Base-by-base conservation (phyloP, 768 basidiomycete species). In the Suillus spraguei region DNA sequence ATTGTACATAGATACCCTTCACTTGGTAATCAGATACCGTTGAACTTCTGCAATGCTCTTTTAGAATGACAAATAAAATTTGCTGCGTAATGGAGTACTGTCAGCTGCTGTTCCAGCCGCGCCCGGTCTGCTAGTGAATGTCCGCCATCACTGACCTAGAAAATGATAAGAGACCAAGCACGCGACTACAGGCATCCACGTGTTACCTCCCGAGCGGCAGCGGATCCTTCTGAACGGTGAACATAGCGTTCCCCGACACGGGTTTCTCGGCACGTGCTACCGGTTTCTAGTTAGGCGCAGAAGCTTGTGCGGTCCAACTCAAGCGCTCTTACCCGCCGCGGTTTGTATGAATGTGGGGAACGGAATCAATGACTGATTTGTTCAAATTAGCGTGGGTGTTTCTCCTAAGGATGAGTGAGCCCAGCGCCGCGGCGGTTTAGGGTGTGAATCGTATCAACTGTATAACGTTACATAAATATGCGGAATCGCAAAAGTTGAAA, bases 1-100 rank as follows among this genome's bases (percentile, higher is more conserved):
- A 58, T 58, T 58, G 38, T 39, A 58, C 5, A 58, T 58, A 58
- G 55, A 58, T 58, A 58, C 24, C 38, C 55, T 58, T 24, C 55
- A 28, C 24, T 28, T 58, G 55, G 24, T 58, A 58, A 58, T 39
- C 24, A 39, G 20, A 56, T 28, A 24, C 24, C 28, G 38, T 56
- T 28, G 10, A 58, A 56, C 52, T 53, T 4, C 24, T 28, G 7
- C 24, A 46, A 20, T 13, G 46, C 50, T 32, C 28, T 9, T 28
- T 50, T 28, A 28, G 28, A 10, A 52, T 52, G 32, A 52, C 32
- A 32, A 20, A n/a, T 33, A 53, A 32, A 32, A 52, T 9, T 5
- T 5, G 10, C 50, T 20, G 16, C 17, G 17, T 32, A 20, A 52
- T 32, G 17, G 10, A 33, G 20, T 17, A 50, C 22, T 47, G 28